These are phyloP conservation scores for Eucalyptus decipiens DNA, from an alignment of 345 rosid species.

Conservation along the genomic window DNA sequence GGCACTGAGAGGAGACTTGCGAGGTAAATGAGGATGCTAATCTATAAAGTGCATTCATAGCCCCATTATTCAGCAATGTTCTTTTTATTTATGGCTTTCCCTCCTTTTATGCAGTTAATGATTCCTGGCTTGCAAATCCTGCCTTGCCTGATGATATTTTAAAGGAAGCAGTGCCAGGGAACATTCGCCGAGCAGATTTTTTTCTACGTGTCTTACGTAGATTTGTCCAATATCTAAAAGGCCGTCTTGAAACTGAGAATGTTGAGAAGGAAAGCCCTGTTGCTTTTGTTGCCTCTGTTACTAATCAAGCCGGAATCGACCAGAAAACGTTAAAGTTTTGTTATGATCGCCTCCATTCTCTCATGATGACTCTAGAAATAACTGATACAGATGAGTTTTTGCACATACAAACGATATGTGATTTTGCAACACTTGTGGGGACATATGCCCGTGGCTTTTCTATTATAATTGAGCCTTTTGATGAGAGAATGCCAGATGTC, in stretches of 20 bases:
- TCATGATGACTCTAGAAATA: slow-evolving; percentile 87
- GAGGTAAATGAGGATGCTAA: slow-evolving; percentile 30
- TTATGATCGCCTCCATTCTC: slow-evolving; percentile 93
- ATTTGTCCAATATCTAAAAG: slow-evolving; percentile 74
- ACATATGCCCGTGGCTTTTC: slow-evolving; percentile 89
- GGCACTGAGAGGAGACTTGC: slow-evolving; percentile 81
- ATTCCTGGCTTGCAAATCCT: slow-evolving; percentile 97
- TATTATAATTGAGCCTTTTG: slow-evolving; percentile 91
- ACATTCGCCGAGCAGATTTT: slow-evolving; percentile 93
- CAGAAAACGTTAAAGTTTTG: slow-evolving; percentile 92
- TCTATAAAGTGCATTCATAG: neutral
- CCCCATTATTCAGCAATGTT: neutral
- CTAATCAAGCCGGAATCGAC: slow-evolving; percentile 83
- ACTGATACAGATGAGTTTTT: slow-evolving; percentile 94
- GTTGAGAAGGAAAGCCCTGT: slow-evolving; percentile 95
- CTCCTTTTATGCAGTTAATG: slow-evolving; percentile 31
- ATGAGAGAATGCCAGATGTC: slow-evolving; percentile 97
- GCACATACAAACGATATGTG: slow-evolving; percentile 90
- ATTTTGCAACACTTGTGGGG: slow-evolving; percentile 95
- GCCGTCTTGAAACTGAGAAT: slow-evolving; percentile 71
- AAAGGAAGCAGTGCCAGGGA: slow-evolving; percentile 96
- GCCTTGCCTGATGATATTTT: slow-evolving; percentile 96
- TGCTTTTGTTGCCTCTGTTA: slow-evolving; percentile 59
- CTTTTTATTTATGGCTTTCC: neutral
- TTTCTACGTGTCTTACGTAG: slow-evolving; percentile 85